Evolutionary conservation across 768 basidiomycete species (phyloP).

Genomic region (Bullera alba): DNA sequence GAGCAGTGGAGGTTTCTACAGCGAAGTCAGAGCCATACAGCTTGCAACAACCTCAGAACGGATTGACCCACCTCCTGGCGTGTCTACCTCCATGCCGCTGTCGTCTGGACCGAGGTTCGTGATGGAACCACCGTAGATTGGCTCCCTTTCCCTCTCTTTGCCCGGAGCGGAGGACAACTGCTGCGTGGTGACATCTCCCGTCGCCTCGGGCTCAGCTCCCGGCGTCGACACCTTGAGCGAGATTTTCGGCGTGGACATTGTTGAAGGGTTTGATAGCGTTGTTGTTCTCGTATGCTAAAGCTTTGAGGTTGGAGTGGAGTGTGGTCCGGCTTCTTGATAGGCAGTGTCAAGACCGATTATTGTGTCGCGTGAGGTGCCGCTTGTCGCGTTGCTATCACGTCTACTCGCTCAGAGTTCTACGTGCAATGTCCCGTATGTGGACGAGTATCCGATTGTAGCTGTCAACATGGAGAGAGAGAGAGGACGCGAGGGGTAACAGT

Average conservation of each 20-base stretch:
- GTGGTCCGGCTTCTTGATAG: too few relatives aligned
- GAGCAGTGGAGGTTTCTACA: not conserved
- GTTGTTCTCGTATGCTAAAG: too few relatives aligned
- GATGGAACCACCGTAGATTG: constrained; percentile 68
- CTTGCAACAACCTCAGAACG: too few relatives aligned
- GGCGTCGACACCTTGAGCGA: constrained; percentile 30
- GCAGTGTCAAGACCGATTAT: too few relatives aligned
- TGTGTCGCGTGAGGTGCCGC: too few relatives aligned
- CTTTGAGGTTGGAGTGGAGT: too few relatives aligned
- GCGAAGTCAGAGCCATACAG: not conserved
- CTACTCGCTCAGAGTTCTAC: too few relatives aligned
- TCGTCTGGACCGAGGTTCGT: constrained; percentile 56
- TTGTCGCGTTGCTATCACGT: too few relatives aligned
- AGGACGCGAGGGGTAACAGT: too few relatives aligned
- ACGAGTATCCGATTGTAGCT: too few relatives aligned
- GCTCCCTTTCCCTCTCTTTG: constrained; percentile 82
- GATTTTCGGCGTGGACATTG: constrained; percentile 39
- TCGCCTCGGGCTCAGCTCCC: constrained; percentile 10
- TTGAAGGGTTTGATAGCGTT: not conserved
- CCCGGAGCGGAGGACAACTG: constrained; percentile 74
- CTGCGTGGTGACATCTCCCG: constrained; percentile 34
- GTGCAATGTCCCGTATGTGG: too few relatives aligned
- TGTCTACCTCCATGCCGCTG: constrained; percentile 10
- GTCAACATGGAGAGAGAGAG: too few relatives aligned
- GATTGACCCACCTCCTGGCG: constrained; percentile 8